Conservation (phyloP, 2,329 filamentous ascomycete genomes). For the Didymella arachidicola region DNA sequence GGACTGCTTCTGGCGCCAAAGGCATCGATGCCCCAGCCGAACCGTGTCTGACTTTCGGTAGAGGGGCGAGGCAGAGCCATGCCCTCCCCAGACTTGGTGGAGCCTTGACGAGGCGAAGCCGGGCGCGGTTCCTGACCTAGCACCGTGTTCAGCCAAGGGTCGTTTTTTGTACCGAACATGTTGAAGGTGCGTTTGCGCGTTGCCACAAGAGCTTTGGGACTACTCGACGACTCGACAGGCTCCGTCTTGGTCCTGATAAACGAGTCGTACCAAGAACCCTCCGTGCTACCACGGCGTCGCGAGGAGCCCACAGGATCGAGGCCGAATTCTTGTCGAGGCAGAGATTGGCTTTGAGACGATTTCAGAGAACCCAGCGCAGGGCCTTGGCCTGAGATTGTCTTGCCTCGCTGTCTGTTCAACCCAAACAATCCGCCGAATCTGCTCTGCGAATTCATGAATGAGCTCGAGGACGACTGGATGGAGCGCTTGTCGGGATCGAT, state of each 20-base stretch:
- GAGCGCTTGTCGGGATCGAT: constrained; percentile 57
- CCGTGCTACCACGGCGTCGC: constrained; percentile 63
- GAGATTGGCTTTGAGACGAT: constrained; percentile 76
- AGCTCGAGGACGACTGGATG: constrained; percentile 59
- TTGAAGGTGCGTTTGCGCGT: constrained; percentile 59
- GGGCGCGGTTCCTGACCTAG: constrained; percentile 49
- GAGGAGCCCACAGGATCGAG: constrained; percentile 59
- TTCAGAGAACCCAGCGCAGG: constrained; percentile 74
- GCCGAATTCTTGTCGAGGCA: constrained; percentile 66
- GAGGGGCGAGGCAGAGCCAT: constrained; percentile 49
- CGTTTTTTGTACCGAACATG: constrained; percentile 62
- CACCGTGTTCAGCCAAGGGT: constrained; percentile 57
- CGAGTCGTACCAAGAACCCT: constrained; percentile 65
- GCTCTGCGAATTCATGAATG: constrained; percentile 57
- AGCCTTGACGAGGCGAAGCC: constrained; percentile 68
- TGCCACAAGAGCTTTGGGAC: constrained; percentile 47
- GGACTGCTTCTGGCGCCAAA: constrained; percentile 54
- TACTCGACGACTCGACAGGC: constrained; percentile 42
- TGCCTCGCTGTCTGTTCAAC: constrained; percentile 67
- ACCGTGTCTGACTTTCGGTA: constrained; percentile 49
- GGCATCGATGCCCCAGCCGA: constrained; percentile 48
- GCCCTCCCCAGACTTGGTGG: constrained; percentile 65
- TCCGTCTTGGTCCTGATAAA: constrained; percentile 52
- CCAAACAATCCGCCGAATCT: constrained; percentile 68
- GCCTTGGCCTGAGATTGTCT: constrained; percentile 67